Evolutionary conservation across 495 filamentous ascomycete genomes (phyloP), one percentile per base, ranked within the genome.

Genomic region (Schizothecium vesticola): DNA sequence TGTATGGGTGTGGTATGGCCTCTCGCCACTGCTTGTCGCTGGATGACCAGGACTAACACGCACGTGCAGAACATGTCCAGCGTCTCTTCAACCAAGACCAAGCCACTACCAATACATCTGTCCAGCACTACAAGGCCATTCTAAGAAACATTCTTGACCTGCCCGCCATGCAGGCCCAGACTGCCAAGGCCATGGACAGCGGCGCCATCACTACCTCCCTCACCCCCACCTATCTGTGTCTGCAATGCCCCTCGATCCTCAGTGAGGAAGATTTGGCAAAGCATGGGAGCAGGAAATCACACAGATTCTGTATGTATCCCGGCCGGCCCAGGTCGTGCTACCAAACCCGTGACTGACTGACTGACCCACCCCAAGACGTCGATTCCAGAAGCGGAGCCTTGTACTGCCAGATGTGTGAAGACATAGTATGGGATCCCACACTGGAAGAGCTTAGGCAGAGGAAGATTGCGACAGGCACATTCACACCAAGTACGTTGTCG

Each of bases 361-460:
- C n/a, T n/a, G n/a, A n/a, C n/a, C n/a, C 74, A 4, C 59, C 12
- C 51, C 57, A 63, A 96, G 92, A 92, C 74, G 89, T 96, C 68
- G 93, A 97, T 71, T 94, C 92, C 3, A 83, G 89, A 65, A 88
- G 82, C 69, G 92, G 91, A 7, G 84, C 86, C 60, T 73, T 97
- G 3, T 96, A 89, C 74, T 97, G 93, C 79, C 91, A 94, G 71
- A 83, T 87, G 68, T 97, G 93, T 72, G 84, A 86, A 55, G 93
- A 97, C 75, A 90, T 95, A 69, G 88, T 97, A 57, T 96, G 92
- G 81, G 93, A 97, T 72, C 90, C 91, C 59, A 89, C 88, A 9
- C 81, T 96, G 26, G 93, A 97, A 72, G 86, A 90, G 31, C 82
- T 92, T 56, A 77, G 89, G 72, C 71, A 90, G 33, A 81, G 81